A percentile compares a stretch with the other conserved stretches of the same genome.
Conservation (phyloP, 2,329 filamentous ascomycete genomes). For the Colletotrichum caudatum region DNA sequence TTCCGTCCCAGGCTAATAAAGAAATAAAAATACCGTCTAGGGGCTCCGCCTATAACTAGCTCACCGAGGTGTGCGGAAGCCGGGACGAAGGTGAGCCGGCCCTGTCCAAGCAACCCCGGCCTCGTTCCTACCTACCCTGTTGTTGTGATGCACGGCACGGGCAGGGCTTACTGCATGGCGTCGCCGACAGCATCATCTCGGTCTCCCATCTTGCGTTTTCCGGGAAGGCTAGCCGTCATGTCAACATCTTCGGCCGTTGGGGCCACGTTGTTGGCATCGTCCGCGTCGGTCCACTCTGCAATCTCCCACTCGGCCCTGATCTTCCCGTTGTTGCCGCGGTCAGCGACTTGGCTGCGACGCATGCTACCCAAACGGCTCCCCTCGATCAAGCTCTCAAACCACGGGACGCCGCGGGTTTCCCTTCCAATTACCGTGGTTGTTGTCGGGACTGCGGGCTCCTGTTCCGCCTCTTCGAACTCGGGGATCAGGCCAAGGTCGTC, state of each 20-base stretch:
- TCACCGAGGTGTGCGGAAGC: slow-evolving; percentile 38
- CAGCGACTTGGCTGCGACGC: slow-evolving; percentile 69
- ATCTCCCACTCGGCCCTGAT: slow-evolving; percentile 86
- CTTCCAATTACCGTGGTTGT: slow-evolving; percentile 57
- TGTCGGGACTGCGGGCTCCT: slow-evolving; percentile 45
- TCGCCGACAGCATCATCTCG: slow-evolving; percentile 48
- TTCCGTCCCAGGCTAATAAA: too few species aligned
- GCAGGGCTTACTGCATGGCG: slow-evolving; percentile 34
- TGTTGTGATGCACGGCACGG: slow-evolving; percentile 32
- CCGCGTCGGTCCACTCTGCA: slow-evolving; percentile 73
- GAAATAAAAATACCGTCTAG: neutral
- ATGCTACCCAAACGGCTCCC: slow-evolving; percentile 79
- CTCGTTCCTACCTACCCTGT: slow-evolving; percentile 23
- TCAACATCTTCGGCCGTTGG: slow-evolving; percentile 52
- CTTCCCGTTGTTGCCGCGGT: slow-evolving; percentile 69
- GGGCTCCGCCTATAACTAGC: neutral
- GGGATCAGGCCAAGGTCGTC: slow-evolving; percentile 82
- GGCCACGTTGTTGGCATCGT: slow-evolving; percentile 52
- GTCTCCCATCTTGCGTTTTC: slow-evolving; percentile 67
- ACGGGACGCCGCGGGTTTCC: slow-evolving; percentile 80
- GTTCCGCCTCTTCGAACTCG: slow-evolving; percentile 50
- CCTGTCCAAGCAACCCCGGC: slow-evolving; percentile 14
- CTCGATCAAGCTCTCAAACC: slow-evolving; percentile 86
- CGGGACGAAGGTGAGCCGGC: slow-evolving; percentile 39
- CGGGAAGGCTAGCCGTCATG: slow-evolving; percentile 51